Base-by-base conservation (phyloP, 2,329 filamentous ascomycete species). In the Xylariaceae sp. region DNA sequence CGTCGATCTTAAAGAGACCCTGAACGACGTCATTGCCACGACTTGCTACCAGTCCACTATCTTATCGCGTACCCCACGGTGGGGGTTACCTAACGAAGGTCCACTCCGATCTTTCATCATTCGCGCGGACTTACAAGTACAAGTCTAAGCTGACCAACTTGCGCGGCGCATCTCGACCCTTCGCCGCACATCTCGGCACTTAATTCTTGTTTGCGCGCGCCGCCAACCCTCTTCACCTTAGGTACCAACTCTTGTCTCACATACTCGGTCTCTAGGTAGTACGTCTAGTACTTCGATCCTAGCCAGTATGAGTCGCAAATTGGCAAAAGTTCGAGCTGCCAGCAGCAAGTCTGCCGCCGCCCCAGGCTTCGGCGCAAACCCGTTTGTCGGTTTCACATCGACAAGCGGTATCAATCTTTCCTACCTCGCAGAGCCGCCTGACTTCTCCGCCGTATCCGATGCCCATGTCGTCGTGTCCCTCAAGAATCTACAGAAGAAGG, bases 401-500 rank as follows among this genome's bases (percentile, higher is more conserved):
- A 64, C 75, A 15, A 69, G 73, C 52, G 74, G 74, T 58, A 81
- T 76, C 66, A 79, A 78, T 5, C 81, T 99, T 45, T 96, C 92
- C 50, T 97, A 96, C 76, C 84, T 97, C 55, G 81, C 89, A 56
- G 92, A 96, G 69, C 90, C 91, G 8, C 89, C 90, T 52, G 88
- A 96, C 69, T 84, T 96, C 66, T 85, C 86, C 39, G 78, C 77
- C 49, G 85, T 99, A 61, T 88, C 86, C 50, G 87, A 96, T 67
- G 82, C 92, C 6, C 89, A 94, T 69, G 80, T 93, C 44, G 85
- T 93, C 44, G 92, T 97, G 11, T 85, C 87, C n/a, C 90, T 97
- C 77, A 96, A 97, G 75, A 96, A 95, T 67, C 76, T 97, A 2
- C 82, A 87, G 54, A 99, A 97, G 77, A 96, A 94, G 75, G 93